Evolutionary conservation across 768 basidiomycete species (phyloP).

Genomic region (Pholiota molesta): DNA sequence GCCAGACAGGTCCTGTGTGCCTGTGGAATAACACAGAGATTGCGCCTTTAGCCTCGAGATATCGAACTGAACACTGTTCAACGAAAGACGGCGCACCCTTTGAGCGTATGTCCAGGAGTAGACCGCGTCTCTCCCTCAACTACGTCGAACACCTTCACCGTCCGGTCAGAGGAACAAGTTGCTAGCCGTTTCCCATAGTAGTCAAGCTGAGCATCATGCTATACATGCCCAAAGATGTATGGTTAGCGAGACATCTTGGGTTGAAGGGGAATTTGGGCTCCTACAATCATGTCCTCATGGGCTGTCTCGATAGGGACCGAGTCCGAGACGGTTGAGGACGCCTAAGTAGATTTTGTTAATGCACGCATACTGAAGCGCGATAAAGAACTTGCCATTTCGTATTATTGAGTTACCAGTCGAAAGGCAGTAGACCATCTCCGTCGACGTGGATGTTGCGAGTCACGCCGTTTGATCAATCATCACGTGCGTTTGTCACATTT

Average conservation of each 20-base stretch:
- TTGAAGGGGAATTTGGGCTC: constrained; percentile 28
- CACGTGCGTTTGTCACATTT: constrained; percentile 6
- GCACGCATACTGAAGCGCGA: neutral
- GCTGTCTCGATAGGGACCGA: constrained; percentile 90
- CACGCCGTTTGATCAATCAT: neutral
- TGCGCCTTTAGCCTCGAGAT: no score
- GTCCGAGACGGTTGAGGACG: constrained; percentile 59
- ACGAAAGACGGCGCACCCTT: constrained; percentile 54
- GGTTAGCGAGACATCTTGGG: constrained; percentile 3
- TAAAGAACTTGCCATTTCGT: constrained; percentile 15
- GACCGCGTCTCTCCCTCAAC: constrained; percentile 83
- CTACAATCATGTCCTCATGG: constrained; percentile 98
- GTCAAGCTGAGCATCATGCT: constrained; percentile 99
- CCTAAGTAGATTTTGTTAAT: constrained; percentile 30
- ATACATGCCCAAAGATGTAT: constrained; percentile 3
- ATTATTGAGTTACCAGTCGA: neutral
- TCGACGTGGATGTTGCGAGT: constrained; percentile 10
- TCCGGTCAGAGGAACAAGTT: constrained; percentile 95
- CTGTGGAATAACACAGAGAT: constrained; percentile 38
- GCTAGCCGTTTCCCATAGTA: constrained; percentile 97
- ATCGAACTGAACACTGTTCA: neutral
- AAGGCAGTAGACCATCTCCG: neutral
- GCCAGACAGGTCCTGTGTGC: constrained; percentile 98
- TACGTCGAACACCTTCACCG: constrained; percentile 94
- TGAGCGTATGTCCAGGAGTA: constrained; percentile 69